Base-by-base conservation (phyloP, 2,329 filamentous ascomycete genomes). In the Penicillium sp. region DNA sequence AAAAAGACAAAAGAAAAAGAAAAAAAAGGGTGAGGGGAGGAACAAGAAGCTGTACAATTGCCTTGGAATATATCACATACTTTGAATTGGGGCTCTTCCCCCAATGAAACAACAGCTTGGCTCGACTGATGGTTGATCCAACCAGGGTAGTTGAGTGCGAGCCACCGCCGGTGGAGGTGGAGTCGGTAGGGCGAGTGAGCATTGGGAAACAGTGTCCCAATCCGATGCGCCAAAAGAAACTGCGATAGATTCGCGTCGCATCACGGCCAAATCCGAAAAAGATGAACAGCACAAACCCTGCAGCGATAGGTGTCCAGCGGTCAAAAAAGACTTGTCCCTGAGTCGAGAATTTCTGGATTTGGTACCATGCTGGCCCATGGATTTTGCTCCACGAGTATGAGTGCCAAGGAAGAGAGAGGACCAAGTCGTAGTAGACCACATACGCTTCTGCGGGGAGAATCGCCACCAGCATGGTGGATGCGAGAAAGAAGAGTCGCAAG, bases 181-280 rank as follows among this genome's bases (percentile, higher is more conserved):
- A 47, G 46, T 57, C 46, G 48, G 53, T 18, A 42, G 54, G 61
- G 43, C 44, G 55, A 27, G 40, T 46, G 36, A 67, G 47, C 2
- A 50, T 41, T 5, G 64, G 51, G 47, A 71, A 66, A 39, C 60
- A 65, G 36, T 52, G 52, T 11, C 63, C 63, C 34, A 77, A 52
- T 0, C 75, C 74, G 26, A 76, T 42, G n/a, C 61, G 63, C 25
- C 68, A 52, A 39, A 77, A 58, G 48, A 72, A 68, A 4, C 65
- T 63, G 45, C 69, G 70, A 59, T 84, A 84, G 64, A 80, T 76
- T 25, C 70, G 67, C 4, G 71, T 67, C 0, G 82, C 82, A 57
- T 86, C 83, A 26, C 69, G 71, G 28, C 83, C 83, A 12, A 82
- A 76, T 7, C 84, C 83, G 54, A 85, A 85, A 57, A 83, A 78